These are phyloP conservation scores for Pyrenochaeta sp. DNA, from an alignment of 2,329 filamentous ascomycete species.

Conservation along the genomic window DNA sequence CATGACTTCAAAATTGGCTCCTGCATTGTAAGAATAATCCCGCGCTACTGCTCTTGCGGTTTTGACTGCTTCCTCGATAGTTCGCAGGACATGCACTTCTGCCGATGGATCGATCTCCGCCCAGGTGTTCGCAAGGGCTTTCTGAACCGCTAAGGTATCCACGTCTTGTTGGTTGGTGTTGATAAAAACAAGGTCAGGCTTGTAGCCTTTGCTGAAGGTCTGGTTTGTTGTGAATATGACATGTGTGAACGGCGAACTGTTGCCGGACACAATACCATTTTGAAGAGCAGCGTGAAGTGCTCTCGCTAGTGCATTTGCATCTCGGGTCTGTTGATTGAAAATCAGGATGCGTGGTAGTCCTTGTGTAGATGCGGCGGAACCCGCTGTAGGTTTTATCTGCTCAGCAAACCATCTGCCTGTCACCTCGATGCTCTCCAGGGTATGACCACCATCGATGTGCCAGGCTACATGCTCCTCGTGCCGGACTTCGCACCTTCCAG, in stretches of 20 bases:
- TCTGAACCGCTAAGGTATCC: slow-evolving; percentile 69
- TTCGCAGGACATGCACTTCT: slow-evolving; percentile 65
- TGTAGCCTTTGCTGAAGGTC: slow-evolving; percentile 68
- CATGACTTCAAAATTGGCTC: slow-evolving; percentile 58
- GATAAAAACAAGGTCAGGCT: slow-evolving; percentile 68
- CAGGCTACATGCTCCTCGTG: slow-evolving; percentile 66
- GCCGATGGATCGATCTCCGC: slow-evolving; percentile 46
- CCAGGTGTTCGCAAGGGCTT: slow-evolving; percentile 69
- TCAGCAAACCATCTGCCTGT: slow-evolving; percentile 78
- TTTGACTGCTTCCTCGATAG: slow-evolving; percentile 73
- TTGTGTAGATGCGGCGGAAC: slow-evolving; percentile 30
- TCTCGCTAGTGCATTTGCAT: slow-evolving; percentile 71
- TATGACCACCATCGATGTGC: slow-evolving; percentile 90
- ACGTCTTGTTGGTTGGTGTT: slow-evolving; percentile 68
- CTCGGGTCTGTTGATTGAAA: slow-evolving; percentile 92
- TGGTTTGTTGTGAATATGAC: slow-evolving; percentile 85
- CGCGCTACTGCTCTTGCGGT: slow-evolving; percentile 57
- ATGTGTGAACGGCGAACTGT: slow-evolving; percentile 66
- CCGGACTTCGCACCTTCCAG: slow-evolving; percentile 79
- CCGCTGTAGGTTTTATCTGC: slow-evolving; percentile 45
- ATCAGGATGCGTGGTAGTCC: slow-evolving; percentile 69
- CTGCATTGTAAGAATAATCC: slow-evolving; percentile 29
- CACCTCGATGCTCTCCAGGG: slow-evolving; percentile 79
- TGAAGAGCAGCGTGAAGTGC: slow-evolving; percentile 67
- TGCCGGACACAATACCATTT: slow-evolving; percentile 31